These are phyloP conservation scores for Phytophthora melonis DNA, from an alignment of 352 stramenopile genomes.

Conservation along the genomic window DNA sequence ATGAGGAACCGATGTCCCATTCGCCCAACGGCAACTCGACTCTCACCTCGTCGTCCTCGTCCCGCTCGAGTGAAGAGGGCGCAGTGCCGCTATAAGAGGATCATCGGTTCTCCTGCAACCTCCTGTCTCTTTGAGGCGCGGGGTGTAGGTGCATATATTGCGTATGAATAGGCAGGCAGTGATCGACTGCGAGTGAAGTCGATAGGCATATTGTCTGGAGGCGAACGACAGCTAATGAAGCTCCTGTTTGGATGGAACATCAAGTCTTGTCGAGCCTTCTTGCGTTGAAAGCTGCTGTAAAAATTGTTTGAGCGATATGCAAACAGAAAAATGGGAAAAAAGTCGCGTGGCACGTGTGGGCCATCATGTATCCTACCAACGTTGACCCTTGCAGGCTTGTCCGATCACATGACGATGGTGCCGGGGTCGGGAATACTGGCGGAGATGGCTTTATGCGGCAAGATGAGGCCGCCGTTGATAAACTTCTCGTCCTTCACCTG, in stretches of 20 bases:
- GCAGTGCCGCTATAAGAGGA: constrained; percentile 29
- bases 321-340: constrained; percentile 16
- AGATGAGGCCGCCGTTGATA: constrained; percentile 89
- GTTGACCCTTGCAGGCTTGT: not conserved
- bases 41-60: constrained; percentile 43
- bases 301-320: constrained; percentile 26
- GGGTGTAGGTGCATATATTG: constrained; percentile 27
- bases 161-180: constrained; percentile 39
- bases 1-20: constrained; percentile 15
- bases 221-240: constrained; percentile 22
- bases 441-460: constrained; percentile 91
- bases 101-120: not conserved
- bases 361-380: not conserved
- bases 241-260: constrained; percentile 34
- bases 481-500: constrained; percentile 91
- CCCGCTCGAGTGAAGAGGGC: constrained; percentile 41
- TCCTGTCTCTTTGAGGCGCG: not conserved
- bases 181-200: constrained; percentile 17
- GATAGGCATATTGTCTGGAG: constrained; percentile 15
- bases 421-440: constrained; percentile 84
- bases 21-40: constrained; percentile 54
- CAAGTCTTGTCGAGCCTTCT: not conserved
- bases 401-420: constrained; percentile 88
- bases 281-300: constrained; percentile 8
- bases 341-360: not conserved